Evolutionary conservation across 2,329 filamentous ascomycete genomes (phyloP), one percentile per base, ranked within the genome.

Genomic region (Hypoxylon sp.): DNA sequence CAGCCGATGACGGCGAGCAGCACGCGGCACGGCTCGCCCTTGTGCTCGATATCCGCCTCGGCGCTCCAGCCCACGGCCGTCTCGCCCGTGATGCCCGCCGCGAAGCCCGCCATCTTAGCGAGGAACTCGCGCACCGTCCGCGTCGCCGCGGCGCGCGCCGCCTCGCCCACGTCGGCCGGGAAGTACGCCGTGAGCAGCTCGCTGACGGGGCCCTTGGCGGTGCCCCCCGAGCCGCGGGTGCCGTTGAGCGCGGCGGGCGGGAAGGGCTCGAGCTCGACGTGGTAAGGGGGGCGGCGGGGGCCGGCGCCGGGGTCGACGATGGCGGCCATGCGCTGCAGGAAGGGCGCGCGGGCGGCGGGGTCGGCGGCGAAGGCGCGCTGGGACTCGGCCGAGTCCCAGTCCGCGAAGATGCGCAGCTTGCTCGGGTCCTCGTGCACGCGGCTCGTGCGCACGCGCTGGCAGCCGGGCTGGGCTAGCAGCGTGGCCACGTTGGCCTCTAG

Each of bases 101-200:
- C 24, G 14, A 32, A 18, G 3, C 2, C 14, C 42, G 7, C 14
- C 22, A 68, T 2, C 33, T 36, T 30, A 0, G 14, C 38, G 1
- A 67, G 4, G 42, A 72, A 71, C 8, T 22, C 38, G 8, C 30
- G 45, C 12, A 66, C 46, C 0, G 42, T 26, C n/a, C n/a, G 32
- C 2, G n/a, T 18, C 36, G 14, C 8, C 6, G 11, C 12, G 11
- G 32, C 42, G 2, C 22, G 24, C 30, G 26, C 55, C 12, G 40
- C 40, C 38, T 44, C 48, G n/a, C 59, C 33, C 3, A 36, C 51
- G 2, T 52, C 38, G 28, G 28, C 16, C 2, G 65, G 32, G 59
- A 73, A 71, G 36, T 71, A 75, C 12, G 51, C 40, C 28, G 67
- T 69, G 30, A 68, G 38, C 7, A 75, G 18, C 66, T 73, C 63